These are phyloP conservation scores for Nemania serpens DNA, from an alignment of 2,329 filamentous ascomycete genomes.

Conservation along the genomic window DNA sequence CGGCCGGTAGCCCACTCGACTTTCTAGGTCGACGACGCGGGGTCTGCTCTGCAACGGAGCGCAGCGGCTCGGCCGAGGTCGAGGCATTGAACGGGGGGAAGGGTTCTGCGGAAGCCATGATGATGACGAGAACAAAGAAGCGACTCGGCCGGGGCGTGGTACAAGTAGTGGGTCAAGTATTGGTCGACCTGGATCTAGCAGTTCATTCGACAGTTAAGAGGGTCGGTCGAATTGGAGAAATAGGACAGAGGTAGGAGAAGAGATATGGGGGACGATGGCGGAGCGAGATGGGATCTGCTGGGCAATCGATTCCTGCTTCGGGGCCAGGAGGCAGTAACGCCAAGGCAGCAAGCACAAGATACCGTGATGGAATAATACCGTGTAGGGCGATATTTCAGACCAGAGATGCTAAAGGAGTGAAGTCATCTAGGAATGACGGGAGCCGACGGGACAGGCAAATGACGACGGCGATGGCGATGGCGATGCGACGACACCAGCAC, in stretches of 20 bases:
- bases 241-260: too few relatives aligned
- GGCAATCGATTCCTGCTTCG: too few relatives aligned
- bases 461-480: conserved; percentile 5
- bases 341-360: too few relatives aligned
- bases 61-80: conserved; percentile 54
- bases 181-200: not conserved
- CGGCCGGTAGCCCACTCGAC: conserved; percentile 59
- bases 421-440: conserved; percentile 34
- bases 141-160: not conserved
- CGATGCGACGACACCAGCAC: not conserved
- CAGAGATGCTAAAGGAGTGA: conserved; percentile 40
- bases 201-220: not conserved
- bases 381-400: conserved; percentile 12
- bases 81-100: conserved; percentile 60
- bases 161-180: not conserved
- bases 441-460: conserved; percentile 13
- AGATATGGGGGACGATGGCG: too few relatives aligned
- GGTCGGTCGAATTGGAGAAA: too few relatives aligned
- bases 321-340: too few relatives aligned
- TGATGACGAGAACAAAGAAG: conserved; percentile 21
- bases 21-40: conserved; percentile 56
- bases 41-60: conserved; percentile 44
- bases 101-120: conserved; percentile 56
- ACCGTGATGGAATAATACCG: not conserved
- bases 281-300: too few relatives aligned